Percentiles rank a stretch among this genome's conserved stretches.
phyloP scores from a whole-genome alignment of 371 early-diverging fungal species.

The Umbelopsis sp. region DNA sequence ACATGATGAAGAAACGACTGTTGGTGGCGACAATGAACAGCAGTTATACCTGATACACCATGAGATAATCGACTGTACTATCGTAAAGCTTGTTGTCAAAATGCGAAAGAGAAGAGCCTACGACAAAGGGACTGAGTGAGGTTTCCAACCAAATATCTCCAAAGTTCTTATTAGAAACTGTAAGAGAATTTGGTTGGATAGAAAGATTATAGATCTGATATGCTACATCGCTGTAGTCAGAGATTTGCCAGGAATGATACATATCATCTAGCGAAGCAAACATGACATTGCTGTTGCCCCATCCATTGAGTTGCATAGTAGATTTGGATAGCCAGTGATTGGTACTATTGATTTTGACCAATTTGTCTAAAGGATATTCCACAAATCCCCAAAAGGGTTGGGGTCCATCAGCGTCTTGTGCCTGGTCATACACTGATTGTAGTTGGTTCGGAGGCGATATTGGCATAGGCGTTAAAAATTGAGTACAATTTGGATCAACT shows the following conservation, averaged over 20 bases:
- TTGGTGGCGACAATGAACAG: neutral
- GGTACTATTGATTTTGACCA: slow-evolving; percentile 20
- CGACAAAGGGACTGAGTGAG: slow-evolving; percentile 35
- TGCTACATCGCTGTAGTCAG: neutral
- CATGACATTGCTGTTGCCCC: slow-evolving; percentile 32
- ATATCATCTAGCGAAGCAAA: slow-evolving; percentile 36
- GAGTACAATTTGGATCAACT: slow-evolving; percentile 21
- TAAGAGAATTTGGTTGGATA: slow-evolving; percentile 22
- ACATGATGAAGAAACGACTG: neutral
- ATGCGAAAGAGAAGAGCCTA: slow-evolving; percentile 49
- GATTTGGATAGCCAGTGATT: slow-evolving; percentile 22
- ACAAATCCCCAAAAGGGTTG: slow-evolving; percentile 54
- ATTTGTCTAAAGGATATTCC: slow-evolving; percentile 48
- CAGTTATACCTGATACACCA: slow-evolving; percentile 43
- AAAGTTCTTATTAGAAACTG: slow-evolving; percentile 16
- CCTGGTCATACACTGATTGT: slow-evolving; percentile 1
- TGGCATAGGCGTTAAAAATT: slow-evolving; percentile 34
- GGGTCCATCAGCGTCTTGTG: slow-evolving; percentile 17
- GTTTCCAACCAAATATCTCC: slow-evolving; percentile 36
- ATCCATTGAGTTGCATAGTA: slow-evolving; percentile 30
- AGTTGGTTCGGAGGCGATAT: slow-evolving; percentile 31
- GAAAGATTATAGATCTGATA: slow-evolving; percentile 29
- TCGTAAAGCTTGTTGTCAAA: slow-evolving; percentile 35
- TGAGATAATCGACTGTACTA: slow-evolving; percentile 39
- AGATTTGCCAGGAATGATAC: slow-evolving; percentile 36